Evolutionary conservation across 306 rosid genomes (phyloP).

Genomic region (Rubus parviflorus): DNA sequence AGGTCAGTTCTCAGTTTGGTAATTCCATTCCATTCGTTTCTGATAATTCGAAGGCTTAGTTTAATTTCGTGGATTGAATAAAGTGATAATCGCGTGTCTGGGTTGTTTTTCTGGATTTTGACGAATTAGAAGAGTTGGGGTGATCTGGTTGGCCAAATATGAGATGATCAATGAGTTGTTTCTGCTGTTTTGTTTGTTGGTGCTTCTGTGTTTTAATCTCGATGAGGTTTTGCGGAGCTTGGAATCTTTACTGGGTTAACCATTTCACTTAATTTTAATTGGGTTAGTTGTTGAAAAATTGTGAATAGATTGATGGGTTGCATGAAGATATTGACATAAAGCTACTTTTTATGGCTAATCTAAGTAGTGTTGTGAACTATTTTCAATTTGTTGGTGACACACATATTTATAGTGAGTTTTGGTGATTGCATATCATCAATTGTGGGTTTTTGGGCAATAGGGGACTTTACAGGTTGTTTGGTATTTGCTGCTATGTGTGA

Average conservation of each 20-base stretch:
- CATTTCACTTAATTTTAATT: conserved; percentile 9
- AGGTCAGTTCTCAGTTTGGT: conserved; percentile 42
- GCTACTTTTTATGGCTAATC: neutral
- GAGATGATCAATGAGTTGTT: conserved; percentile 31
- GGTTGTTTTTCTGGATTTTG: conserved; percentile 6
- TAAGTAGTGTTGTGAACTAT: neutral
- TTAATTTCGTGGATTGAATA: conserved; percentile 16
- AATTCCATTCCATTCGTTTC: conserved; percentile 2
- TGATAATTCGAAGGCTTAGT: neutral
- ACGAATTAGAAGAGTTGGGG: conserved; percentile 9
- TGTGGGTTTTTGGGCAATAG: neutral
- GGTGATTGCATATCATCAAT: neutral
- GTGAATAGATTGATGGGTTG: conserved; percentile 8
- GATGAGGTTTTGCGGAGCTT: conserved; percentile 15
- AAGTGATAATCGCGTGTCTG: neutral
- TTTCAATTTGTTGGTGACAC: neutral
- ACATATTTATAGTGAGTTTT: neutral
- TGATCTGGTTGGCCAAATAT: conserved; percentile 41
- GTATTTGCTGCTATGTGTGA: neutral
- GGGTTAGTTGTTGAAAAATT: conserved; percentile 13
- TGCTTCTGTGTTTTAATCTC: conserved; percentile 1
- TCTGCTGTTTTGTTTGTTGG: neutral
- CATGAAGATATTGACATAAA: neutral
- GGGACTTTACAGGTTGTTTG: neutral
- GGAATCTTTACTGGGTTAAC: conserved; percentile 6